Percentiles rank a stretch among this genome's conserved stretches.
These are phyloP conservation scores for Fomitopsis palustris DNA, from an alignment of 1,284 basidiomycete species.

Conservation along the genomic window DNA sequence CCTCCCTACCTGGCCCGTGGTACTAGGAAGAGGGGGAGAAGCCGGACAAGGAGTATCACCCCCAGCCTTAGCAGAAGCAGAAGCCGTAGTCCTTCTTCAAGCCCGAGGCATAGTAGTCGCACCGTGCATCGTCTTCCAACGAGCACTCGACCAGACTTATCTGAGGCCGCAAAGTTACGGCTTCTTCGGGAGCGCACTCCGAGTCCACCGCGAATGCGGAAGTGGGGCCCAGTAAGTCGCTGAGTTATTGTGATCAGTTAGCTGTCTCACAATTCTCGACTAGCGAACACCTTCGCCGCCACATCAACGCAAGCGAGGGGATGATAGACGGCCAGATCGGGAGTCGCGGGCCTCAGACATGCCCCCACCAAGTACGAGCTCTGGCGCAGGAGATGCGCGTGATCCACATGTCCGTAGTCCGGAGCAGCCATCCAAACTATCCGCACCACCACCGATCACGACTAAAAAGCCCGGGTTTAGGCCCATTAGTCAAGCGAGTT, in stretches of 20 bases:
- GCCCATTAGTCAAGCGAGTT: conserved; percentile 55
- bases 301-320: conserved; percentile 1
- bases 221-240: not conserved
- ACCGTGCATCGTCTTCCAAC: conserved; percentile 61
- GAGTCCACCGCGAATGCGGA: not conserved
- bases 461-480: conserved; percentile 54
- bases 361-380: not conserved
- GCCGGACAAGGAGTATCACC: not conserved
- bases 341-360: not conserved
- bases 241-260: too few species aligned
- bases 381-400: not conserved
- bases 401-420: not conserved
- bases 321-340: not conserved
- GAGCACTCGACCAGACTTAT: not conserved
- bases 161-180: not conserved
- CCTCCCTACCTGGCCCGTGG: conserved; percentile 26
- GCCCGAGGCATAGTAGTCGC: conserved; percentile 43
- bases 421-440: not conserved
- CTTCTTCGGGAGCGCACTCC: not conserved
- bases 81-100: conserved; percentile 52
- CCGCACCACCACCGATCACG: conserved; percentile 1
- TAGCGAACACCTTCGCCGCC: conserved; percentile 7
- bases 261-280: not conserved
- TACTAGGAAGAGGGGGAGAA: conserved; percentile 14
- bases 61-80: conserved; percentile 35